Evolutionary conservation across 1,284 basidiomycete genomes (phyloP).

Genomic region (Fomitiporia mediterranea): DNA sequence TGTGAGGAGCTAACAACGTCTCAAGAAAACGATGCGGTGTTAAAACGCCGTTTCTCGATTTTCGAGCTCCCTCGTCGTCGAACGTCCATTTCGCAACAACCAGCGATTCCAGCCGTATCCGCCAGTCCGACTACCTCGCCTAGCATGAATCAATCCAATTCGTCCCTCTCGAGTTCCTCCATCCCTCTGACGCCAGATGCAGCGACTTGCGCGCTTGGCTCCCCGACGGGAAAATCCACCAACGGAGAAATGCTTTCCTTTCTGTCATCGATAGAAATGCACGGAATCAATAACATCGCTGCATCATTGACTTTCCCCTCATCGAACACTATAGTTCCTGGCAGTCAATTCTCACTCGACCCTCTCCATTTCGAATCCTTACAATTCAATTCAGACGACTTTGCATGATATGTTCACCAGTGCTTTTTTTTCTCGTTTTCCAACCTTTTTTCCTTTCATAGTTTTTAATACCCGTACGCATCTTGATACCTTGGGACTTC

Average conservation of each 20-base stretch:
- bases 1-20: constrained; percentile 1
- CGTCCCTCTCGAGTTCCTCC: constrained; percentile 13
- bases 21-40: neutral
- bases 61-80: constrained; percentile 15
- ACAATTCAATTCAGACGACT: constrained; percentile 18
- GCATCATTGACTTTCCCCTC: constrained; percentile 13
- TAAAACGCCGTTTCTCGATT: constrained; percentile 20
- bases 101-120: neutral
- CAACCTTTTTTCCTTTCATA: neutral
- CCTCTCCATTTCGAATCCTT: constrained; percentile 19
- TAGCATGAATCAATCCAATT: constrained; percentile 13
- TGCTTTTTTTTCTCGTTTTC: neutral
- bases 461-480: constrained; percentile 6
- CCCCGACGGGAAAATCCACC: constrained; percentile 2
- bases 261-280: neutral
- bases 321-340: neutral
- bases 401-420: constrained; percentile 7
- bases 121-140: constrained; percentile 6
- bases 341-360: constrained; percentile 5
- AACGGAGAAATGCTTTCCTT: neutral
- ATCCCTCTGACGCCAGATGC: constrained; percentile 14
- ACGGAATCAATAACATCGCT: constrained; percentile 14
- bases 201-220: neutral
- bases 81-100: constrained; percentile 10
- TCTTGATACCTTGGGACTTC: constrained; percentile 11